phyloP scores from a whole-genome alignment of 306 rosid genomes.

The Begonia fuchsioides region DNA sequence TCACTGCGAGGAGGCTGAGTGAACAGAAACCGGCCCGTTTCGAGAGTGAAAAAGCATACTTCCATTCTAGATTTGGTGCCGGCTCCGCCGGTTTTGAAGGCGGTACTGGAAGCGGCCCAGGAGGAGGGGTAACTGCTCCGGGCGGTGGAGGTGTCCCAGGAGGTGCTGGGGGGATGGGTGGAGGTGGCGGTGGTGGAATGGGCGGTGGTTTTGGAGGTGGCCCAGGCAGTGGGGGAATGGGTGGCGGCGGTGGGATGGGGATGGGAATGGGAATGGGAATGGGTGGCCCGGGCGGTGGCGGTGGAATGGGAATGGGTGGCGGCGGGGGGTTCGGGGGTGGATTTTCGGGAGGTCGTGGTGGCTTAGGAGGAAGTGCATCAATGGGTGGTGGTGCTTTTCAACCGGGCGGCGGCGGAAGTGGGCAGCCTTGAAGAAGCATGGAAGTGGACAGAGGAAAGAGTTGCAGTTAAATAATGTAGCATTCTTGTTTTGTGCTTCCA shows the following conservation, averaged over 20 bases:
- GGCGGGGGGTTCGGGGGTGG: slow-evolving; percentile 36
- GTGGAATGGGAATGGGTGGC: background rate
- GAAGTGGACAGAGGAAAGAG: too few relatives aligned
- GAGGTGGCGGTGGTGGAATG: slow-evolving; percentile 1
- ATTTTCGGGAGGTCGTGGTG: slow-evolving; percentile 4
- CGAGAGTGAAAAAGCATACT: background rate
- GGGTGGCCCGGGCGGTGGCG: background rate
- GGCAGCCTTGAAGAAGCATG: background rate
- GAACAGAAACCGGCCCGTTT: background rate
- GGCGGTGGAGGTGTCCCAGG: background rate
- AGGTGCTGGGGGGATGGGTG: background rate
- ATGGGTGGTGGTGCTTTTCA: background rate
- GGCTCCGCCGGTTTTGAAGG: background rate
- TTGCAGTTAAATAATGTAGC: too few relatives aligned
- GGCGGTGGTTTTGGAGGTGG: too few relatives aligned
- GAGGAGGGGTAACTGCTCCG: too few relatives aligned
- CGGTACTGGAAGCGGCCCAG: background rate
- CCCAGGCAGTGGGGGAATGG: background rate
- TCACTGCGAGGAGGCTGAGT: background rate
- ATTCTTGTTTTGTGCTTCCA: too few relatives aligned
- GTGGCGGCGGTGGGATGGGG: background rate
- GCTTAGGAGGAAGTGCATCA: background rate
- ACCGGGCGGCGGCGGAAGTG: background rate
- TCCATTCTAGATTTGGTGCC: background rate
- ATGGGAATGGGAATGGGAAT: too few relatives aligned